Evolutionary conservation across 2,329 filamentous ascomycete genomes (phyloP), one percentile per base, ranked within the genome.

Genomic region (Sarocladium strictum): DNA sequence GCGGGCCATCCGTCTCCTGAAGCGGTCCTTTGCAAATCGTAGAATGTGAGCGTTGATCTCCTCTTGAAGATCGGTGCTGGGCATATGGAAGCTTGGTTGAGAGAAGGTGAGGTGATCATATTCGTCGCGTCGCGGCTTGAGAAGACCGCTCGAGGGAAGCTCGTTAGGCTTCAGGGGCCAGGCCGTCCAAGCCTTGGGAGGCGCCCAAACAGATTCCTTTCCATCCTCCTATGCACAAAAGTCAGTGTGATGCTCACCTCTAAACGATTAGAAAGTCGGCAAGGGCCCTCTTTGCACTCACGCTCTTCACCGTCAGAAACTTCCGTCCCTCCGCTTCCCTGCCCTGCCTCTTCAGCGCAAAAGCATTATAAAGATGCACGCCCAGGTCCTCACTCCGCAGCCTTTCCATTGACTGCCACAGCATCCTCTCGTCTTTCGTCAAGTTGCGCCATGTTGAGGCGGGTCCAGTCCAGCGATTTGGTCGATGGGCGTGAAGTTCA

Each of bases 321-420:
- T 60, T 54, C 2, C 63, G 65, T 43, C 62, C 64, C 53, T 54
- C 64, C 24, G 59, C 54, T 40, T 67, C 59, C 33, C 57, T 60
- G 6, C 58, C 63, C 33, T 61, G 61, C 54, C 62, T 61, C 67
- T 86, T 90, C 54, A 95, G 72, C 33, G 79, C 79, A 70, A 87
- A 86, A 0, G 86, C 78, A 67, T 94, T 90, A 71, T 89, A 96
- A 4, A 97, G 73, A 70, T 96, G 92, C 43, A 85, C 71, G 0
- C 82, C 76, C 11, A 97, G 72, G 64, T 97, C 86, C 53, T 79
- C 74, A 37, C 86, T 80, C 33, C 81, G 76, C 15, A 84, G 66
- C 45, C 81, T 77, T 56, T 86, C 79, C 54, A 96, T 73, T 7
- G 85, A 84, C 4, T 77, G 72, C 56, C 80, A 79, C 2, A 89